Base-by-base conservation (phyloP, 2,329 filamentous ascomycete genomes). In the Lomentospora prolificans region DNA sequence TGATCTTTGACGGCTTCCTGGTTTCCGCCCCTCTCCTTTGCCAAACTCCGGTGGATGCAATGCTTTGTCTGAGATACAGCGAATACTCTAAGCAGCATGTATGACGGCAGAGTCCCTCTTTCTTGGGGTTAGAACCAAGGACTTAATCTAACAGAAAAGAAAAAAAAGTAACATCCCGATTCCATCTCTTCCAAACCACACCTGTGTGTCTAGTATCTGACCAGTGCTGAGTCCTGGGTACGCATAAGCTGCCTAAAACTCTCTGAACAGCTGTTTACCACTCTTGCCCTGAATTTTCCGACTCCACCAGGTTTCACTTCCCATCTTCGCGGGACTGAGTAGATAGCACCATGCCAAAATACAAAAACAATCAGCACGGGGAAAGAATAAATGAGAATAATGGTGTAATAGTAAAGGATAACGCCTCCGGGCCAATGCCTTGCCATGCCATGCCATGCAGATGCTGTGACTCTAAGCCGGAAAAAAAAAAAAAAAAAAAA, bases 381-480 rank as follows among this genome's bases (percentile, higher is more conserved):
- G n/a, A 53, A 30, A 19, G 28, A 33, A 48, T 30, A 48, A 44
- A 51, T 36, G 28, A 54, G 41, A 28, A 46, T 55, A 41, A 53
- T 33, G 36, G 41, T 52, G 48, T 9, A 51, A 31, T 22, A 41
- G 19, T 19, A 22, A 36, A 24, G 44, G 31, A 28, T 54, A 39
- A 31, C 58, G 57, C 60, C 61, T 64, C 67, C 66, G 67, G 67
- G 65, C 44, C 48, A 62, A 64, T 66, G 64, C 62, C 53, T 61
- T 67, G 59, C 61, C 31, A 63, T 67, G 64, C 61, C 63, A 60
- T 60, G 61, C 59, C 60, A 61, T 59, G 60, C 61, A 51, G 52
- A 58, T 62, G 57, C 57, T 57, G 58, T 54, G 53, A 44, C 48
- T 24, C 33, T 19, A 24, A 54, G 6, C 30, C 30, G 36, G 53